phyloP scores from a whole-genome alignment of 257 asterid genomes.

The Solanum megistacrolobum region DNA sequence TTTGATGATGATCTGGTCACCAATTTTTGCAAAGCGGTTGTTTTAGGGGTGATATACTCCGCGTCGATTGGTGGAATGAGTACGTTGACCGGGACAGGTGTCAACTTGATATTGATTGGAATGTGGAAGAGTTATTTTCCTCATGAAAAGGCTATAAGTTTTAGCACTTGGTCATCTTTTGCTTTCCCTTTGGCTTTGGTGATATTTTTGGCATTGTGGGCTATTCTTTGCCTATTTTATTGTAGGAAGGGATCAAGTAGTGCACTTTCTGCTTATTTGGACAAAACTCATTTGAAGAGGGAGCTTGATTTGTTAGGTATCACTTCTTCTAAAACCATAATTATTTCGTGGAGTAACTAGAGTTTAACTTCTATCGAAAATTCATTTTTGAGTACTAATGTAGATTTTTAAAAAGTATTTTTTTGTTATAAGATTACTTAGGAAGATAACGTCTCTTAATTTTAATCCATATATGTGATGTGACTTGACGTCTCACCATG shows the following conservation, averaged over 20 bases:
- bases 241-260: constrained; percentile 40
- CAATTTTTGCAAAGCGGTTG: constrained; percentile 77
- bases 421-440: too few species aligned
- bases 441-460: not conserved
- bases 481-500: not conserved
- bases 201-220: constrained; percentile 59
- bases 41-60: constrained; percentile 67
- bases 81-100: constrained; percentile 94
- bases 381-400: not conserved
- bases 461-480: not conserved
- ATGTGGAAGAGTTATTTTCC: constrained; percentile 97
- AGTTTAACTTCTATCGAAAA: not conserved
- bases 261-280: constrained; percentile 50
- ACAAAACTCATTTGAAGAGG: constrained; percentile 57
- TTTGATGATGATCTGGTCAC: constrained; percentile 4
- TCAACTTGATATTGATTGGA: constrained; percentile 81
- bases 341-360: too few species aligned
- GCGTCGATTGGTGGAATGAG: constrained; percentile 89
- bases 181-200: constrained; percentile 62
- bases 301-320: constrained; percentile 77
- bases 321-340: not conserved
- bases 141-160: constrained; percentile 56
- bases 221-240: constrained; percentile 52
- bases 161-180: constrained; percentile 75
- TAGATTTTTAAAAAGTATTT: not conserved